Percentiles rank a stretch among this genome's conserved stretches.
phyloP scores from a whole-genome alignment of 257 asterid species.

The Apocynum venetum region DNA sequence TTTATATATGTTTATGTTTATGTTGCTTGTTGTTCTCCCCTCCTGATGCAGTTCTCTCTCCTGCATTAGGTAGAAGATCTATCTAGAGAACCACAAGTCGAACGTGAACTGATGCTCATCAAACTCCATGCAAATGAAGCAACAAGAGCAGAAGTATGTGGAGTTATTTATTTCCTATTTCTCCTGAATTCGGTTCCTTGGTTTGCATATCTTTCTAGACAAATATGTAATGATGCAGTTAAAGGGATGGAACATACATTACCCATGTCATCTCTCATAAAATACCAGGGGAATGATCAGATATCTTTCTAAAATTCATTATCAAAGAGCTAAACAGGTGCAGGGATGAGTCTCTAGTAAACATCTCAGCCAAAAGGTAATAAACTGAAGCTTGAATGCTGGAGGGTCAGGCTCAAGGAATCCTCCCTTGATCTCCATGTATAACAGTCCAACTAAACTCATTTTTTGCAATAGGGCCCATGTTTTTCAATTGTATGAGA shows the following conservation, averaged over 20 bases:
- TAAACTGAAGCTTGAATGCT: neutral
- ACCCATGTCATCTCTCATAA: neutral
- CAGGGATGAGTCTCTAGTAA: neutral
- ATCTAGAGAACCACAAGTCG: constrained; percentile 75
- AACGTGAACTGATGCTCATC: constrained; percentile 85
- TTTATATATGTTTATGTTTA: neutral
- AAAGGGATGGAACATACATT: neutral
- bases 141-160: constrained; percentile 60
- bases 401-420: neutral
- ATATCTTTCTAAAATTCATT: neutral
- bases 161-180: neutral
- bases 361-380: neutral
- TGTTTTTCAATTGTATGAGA: neutral
- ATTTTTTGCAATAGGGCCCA: neutral
- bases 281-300: neutral
- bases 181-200: constrained; percentile 4
- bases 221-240: neutral
- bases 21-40: constrained; percentile 8
- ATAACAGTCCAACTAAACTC: neutral
- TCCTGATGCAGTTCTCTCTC: constrained; percentile 15
- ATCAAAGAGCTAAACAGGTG: neutral
- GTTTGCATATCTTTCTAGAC: neutral
- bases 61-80: constrained; percentile 69
- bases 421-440: neutral
- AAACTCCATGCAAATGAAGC: constrained; percentile 63